These are phyloP conservation scores for Malus sieversii DNA, from an alignment of 306 rosid species.

Conservation along the genomic window DNA sequence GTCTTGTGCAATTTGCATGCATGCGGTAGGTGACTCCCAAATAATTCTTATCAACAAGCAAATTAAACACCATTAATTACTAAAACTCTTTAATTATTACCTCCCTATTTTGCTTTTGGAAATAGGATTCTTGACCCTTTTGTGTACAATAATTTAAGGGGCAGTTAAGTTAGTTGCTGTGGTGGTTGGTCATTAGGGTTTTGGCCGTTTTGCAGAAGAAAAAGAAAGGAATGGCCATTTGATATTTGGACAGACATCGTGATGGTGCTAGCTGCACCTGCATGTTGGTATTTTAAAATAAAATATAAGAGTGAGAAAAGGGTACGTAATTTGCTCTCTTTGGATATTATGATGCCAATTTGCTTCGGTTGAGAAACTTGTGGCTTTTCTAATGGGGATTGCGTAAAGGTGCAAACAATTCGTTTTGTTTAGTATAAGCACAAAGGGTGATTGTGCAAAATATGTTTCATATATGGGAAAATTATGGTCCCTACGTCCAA, in stretches of 20 bases:
- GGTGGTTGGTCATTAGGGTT: slow-evolving; percentile 27
- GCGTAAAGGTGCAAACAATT: slow-evolving; percentile 22
- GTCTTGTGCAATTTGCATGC: background rate
- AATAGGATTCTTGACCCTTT: slow-evolving; percentile 5
- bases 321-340: background rate
- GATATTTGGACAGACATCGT: slow-evolving; percentile 1
- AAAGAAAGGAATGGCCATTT: background rate
- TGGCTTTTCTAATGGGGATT: slow-evolving; percentile 7
- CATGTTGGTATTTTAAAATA: background rate
- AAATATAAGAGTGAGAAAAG: background rate
- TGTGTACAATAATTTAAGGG: background rate
- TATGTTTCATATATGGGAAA: slow-evolving; percentile 4
- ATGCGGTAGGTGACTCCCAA: background rate
- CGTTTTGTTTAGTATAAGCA: slow-evolving; percentile 3
- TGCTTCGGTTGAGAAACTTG: slow-evolving; percentile 38
- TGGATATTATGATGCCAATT: slow-evolving; percentile 11
- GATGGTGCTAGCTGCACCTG: slow-evolving; percentile 1
- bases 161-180: slow-evolving; percentile 38
- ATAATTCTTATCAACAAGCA: background rate
- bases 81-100: background rate
- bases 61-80: background rate
- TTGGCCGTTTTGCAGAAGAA: background rate
- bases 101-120: background rate
- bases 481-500: slow-evolving; percentile 27
- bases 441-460: slow-evolving; percentile 4